Evolutionary conservation across 148 eudicot species (phyloP).

Genomic region (Rhododendron griersonianum): DNA sequence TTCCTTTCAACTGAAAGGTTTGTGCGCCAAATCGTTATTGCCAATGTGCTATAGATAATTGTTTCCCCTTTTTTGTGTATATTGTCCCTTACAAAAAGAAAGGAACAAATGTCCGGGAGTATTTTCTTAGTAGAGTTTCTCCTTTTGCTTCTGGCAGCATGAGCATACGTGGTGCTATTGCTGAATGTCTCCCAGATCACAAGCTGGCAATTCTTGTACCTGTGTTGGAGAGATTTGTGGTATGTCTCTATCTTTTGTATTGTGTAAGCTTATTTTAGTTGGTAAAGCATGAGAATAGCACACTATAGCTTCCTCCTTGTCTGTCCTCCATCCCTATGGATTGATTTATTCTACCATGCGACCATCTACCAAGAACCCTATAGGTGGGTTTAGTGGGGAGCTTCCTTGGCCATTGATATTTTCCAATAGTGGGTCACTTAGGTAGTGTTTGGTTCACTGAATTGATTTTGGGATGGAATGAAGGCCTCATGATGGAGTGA

Average conservation of each 20-base stretch:
- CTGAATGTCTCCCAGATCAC: conserved; percentile 66
- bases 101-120: not conserved
- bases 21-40: conserved; percentile 5
- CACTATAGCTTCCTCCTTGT: not conserved
- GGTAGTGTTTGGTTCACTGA: not conserved
- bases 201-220: conserved; percentile 76
- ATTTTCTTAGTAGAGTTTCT: conserved; percentile 10
- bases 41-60: not conserved
- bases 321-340: not conserved
- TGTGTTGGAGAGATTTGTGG: conserved; percentile 98
- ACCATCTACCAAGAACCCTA: not conserved
- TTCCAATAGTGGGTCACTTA: not conserved
- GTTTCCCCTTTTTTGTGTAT: conserved; percentile 1
- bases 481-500: not conserved
- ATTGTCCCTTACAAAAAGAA: not conserved
- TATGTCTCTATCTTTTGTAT: conserved; percentile 28
- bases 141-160: conserved; percentile 35
- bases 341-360: too few relatives aligned
- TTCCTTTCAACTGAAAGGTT: conserved; percentile 93
- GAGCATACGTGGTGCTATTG: conserved; percentile 64
- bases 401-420: not conserved
- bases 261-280: not conserved
- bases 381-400: not conserved
- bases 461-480: not conserved
- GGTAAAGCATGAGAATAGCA: not conserved